A percentile compares a stretch with the other conserved stretches of the same genome.
Conservation (phyloP, 768 basidiomycete genomes). For the Coprinopsis strossmayeri region DNA sequence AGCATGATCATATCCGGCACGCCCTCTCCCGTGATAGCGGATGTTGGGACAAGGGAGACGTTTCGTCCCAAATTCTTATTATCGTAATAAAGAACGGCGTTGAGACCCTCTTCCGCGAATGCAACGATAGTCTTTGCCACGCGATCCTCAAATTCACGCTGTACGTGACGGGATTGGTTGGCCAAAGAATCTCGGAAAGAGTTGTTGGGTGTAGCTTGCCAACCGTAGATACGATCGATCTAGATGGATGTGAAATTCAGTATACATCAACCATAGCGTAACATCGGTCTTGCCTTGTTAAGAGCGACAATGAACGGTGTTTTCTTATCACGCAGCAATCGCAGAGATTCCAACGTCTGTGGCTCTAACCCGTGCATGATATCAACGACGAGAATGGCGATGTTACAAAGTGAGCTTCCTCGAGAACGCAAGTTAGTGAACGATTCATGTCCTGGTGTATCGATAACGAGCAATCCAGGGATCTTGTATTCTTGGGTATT, state of each 20-base stretch:
- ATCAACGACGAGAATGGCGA: constrained; percentile 97
- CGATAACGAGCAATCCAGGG: constrained; percentile 92
- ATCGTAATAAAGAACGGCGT: constrained; percentile 92
- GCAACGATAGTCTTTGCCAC: constrained; percentile 79
- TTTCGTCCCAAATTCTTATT: constrained; percentile 94
- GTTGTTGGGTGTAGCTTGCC: constrained; percentile 86
- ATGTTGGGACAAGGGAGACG: constrained; percentile 96
- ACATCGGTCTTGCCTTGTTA: constrained; percentile 63
- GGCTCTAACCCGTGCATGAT: constrained; percentile 99
- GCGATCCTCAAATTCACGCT: constrained; percentile 91
- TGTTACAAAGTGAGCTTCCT: constrained; percentile 96
- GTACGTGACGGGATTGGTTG: constrained; percentile 70
- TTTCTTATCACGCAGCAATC: constrained; percentile 85
- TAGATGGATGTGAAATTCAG: constrained; percentile 23
- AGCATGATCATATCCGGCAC: constrained; percentile 99
- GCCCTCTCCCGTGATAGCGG: constrained; percentile 97
- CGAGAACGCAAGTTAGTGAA: constrained; percentile 95
- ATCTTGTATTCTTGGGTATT: constrained; percentile 89
- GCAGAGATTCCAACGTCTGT: constrained; percentile 95
- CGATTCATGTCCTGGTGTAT: constrained; percentile 98
- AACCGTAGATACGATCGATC: constrained; percentile 98
- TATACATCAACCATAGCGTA: background rate
- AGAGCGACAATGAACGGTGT: constrained; percentile 98
- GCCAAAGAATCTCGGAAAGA: constrained; percentile 89
- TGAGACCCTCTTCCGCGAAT: constrained; percentile 97